phyloP scores from a whole-genome alignment of 2,329 filamentous ascomycete genomes.

The Zasmidium citrigriseum region DNA sequence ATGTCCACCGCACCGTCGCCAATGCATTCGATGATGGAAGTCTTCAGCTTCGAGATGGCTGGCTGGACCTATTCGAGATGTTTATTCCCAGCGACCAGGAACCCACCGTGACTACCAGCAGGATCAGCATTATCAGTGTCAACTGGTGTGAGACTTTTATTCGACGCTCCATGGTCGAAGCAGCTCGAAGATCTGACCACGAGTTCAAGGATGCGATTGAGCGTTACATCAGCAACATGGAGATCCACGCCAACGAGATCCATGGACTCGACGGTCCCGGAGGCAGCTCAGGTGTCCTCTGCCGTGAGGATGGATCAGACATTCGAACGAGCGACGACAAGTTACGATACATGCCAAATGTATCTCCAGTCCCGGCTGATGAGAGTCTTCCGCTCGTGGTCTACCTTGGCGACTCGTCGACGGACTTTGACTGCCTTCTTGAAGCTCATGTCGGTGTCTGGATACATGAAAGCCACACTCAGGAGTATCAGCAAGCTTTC shows the following conservation, averaged over 20 bases:
- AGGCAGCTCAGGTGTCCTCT: constrained; percentile 33
- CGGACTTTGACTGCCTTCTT: constrained; percentile 49
- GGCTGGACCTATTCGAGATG: constrained; percentile 34
- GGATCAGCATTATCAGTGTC: constrained; percentile 45
- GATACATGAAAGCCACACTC: constrained; percentile 20
- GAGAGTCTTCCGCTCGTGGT: constrained; percentile 29
- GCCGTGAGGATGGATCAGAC: constrained; percentile 21
- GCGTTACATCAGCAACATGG: constrained; percentile 15
- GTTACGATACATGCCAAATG: constrained; percentile 28
- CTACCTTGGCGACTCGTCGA: constrained; percentile 51
- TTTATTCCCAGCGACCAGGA: constrained; percentile 8
- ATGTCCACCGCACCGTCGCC: constrained; percentile 32
- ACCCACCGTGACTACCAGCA: constrained; percentile 1
- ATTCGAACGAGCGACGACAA: constrained; percentile 47
- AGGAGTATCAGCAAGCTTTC: constrained; percentile 16
- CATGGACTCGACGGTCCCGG: constrained; percentile 26
- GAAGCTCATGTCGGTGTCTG: constrained; percentile 50
- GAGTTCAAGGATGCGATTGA: constrained; percentile 8
- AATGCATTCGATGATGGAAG: constrained; percentile 33
- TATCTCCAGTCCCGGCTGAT: neutral
- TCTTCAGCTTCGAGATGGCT: constrained; percentile 41
- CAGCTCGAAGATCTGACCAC: constrained; percentile 2
- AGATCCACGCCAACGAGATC: constrained; percentile 39
- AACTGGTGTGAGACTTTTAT: constrained; percentile 52
- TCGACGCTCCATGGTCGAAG: constrained; percentile 19